These are phyloP conservation scores for Hamigera avellanea DNA, from an alignment of 495 filamentous ascomycete species.

Conservation along the genomic window DNA sequence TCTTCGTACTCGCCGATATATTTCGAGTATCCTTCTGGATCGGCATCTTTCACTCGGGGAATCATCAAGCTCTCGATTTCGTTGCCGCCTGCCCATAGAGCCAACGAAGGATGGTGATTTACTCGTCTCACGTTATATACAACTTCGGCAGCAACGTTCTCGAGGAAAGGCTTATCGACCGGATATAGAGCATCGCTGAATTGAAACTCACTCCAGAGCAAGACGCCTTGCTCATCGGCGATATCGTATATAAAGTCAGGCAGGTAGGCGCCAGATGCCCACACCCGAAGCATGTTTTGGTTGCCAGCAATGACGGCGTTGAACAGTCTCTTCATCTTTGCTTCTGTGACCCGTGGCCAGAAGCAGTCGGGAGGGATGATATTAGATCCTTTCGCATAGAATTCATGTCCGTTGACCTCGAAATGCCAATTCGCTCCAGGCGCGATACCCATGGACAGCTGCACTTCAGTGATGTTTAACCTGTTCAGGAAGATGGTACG, in stretches of 20 bases:
- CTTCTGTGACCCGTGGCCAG: constrained; percentile 50
- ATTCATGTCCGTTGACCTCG: constrained; percentile 55
- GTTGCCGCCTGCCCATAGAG: constrained; percentile 57
- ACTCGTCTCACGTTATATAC: constrained; percentile 50
- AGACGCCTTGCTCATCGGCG: constrained; percentile 52
- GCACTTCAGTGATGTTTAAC: constrained; percentile 43
- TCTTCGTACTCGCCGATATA: constrained; percentile 48
- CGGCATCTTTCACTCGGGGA: constrained; percentile 24
- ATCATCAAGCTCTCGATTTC: constrained; percentile 52
- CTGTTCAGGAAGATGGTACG: constrained; percentile 58
- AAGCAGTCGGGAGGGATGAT: constrained; percentile 58
- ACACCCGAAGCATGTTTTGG: constrained; percentile 62
- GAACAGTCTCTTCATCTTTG: constrained; percentile 42
- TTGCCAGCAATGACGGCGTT: constrained; percentile 44
- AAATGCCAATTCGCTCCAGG: constrained; percentile 60
- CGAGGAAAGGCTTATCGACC: constrained; percentile 40
- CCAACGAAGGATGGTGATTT: constrained; percentile 59
- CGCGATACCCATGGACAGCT: constrained; percentile 46
- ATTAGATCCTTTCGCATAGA: constrained; percentile 58
- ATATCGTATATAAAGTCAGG: constrained; percentile 60
- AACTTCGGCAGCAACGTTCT: constrained; percentile 46
- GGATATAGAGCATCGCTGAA: constrained; percentile 57
- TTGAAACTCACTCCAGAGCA: constrained; percentile 60
- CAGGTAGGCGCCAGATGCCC: constrained; percentile 52
- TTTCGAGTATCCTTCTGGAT: constrained; percentile 32